phyloP scores from a whole-genome alignment of 441 rosid genomes.

The Gossypium davidsonii region DNA sequence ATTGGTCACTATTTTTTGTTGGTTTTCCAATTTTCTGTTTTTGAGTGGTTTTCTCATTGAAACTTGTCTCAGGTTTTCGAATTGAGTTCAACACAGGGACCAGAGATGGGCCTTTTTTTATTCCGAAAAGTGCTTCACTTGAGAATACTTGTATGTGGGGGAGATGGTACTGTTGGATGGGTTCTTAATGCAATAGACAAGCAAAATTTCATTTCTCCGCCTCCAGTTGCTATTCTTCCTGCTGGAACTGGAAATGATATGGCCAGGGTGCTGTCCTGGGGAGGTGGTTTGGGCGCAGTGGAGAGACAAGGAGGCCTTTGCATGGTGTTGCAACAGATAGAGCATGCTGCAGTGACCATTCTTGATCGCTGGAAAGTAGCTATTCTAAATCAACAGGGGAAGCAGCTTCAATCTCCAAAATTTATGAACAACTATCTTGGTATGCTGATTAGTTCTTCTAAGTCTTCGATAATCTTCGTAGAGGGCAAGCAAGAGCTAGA shows the following conservation, averaged over 20 bases:
- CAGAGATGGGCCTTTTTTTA: conserved; percentile 82
- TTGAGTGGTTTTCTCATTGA: conserved; percentile 13
- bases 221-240: conserved; percentile 94
- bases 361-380: conserved; percentile 94
- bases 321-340: conserved; percentile 68
- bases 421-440: conserved; percentile 97
- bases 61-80: conserved; percentile 62
- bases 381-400: conserved; percentile 55
- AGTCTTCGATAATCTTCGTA: not conserved
- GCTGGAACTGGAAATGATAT: conserved; percentile 99
- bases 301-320: conserved; percentile 94
- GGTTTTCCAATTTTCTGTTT: not conserved
- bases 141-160: conserved; percentile 93
- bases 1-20: not conserved
- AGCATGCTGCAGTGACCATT: conserved; percentile 90
- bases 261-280: conserved; percentile 93
- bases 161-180: conserved; percentile 99
- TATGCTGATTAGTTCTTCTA: conserved; percentile 18
- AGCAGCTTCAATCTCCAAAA: conserved; percentile 60
- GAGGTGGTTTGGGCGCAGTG: conserved; percentile 85
- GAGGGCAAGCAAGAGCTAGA: not conserved
- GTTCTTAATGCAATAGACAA: conserved; percentile 85
- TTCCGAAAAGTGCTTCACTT: conserved; percentile 93
- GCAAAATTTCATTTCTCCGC: conserved; percentile 88
- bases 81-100: conserved; percentile 80